Base-by-base conservation (phyloP, 176 grass and related monocot species). In the Eragrostis nindensis region DNA sequence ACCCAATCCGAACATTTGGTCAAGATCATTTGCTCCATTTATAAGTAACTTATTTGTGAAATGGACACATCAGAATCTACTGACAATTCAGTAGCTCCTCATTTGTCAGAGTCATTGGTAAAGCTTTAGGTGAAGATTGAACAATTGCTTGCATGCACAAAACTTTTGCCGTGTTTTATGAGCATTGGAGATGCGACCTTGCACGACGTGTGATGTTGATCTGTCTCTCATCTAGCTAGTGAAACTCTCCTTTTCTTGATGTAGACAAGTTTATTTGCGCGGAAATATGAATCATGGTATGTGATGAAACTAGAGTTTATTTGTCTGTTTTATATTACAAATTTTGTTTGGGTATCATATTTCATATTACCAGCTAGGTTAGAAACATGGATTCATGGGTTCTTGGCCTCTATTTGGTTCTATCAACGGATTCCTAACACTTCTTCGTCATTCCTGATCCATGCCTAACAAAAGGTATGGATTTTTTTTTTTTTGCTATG, bases 1-100 rank as follows among this genome's bases (percentile, higher is more conserved):
- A 78, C 86, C 18, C 38, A 62, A 78, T 78, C 82, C 79, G 3
- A 66, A 62, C 46, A 45, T 65, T 71, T 74, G 48, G 67, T 77
- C 47, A 55, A 73, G 59, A 72, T 78, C 73, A 73, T 71, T 78
- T 60, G 67, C 80, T 32, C 11, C 68, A 18, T 67, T 67, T 44
- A 75, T 47, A 78, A 72, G 79, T 38, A 39, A 67, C 44, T 32
- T 14, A 59, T 13, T 24, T 29, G 27, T 55, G 79, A 76, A 36
- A 76, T 45, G 52, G 73, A 82, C 66, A 77, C 53, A 56, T 82
- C 57, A 27, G 57, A 27, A 59, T 24, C 40, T 50, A 11, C 17
- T 22, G 67, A 32, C 14, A 50, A 48, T 62, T 39, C 11, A 27
- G 70, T 60, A 16, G 15, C 7, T 50, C 45, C 25, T 64, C 3